These are phyloP conservation scores for cucumber (Cucumis sativus) DNA, from an alignment of 306 rosid species.

Conservation along the genomic window Cucumber_9930_V3 NC_026657.2:2627001-2627500, in stretches of 20 bases:
- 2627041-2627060: not conserved
- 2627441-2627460: not conserved
- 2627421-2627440: not conserved
- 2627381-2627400: not conserved
- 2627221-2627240: not conserved
- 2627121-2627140: not conserved
- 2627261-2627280: not conserved
- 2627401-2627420: not conserved
- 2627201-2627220: not conserved
- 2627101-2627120: conserved; percentile 16
- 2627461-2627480: not conserved
- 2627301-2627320: not conserved
- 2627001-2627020: too few species aligned
- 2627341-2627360: not conserved
- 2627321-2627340: not conserved
- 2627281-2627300: not conserved
- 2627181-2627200: not conserved
- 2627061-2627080: not conserved
- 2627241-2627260: not conserved
- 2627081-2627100: conserved; percentile 29
- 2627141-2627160: conserved; percentile 1
- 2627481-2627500: not conserved
- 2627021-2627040: too few species aligned
- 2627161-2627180: not conserved
- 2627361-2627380: not conserved